Percentiles rank a stretch among this genome's conserved stretches.
Conservation (phyloP, 2,329 filamentous ascomycete species). For the Fusarium sp. region DNA sequence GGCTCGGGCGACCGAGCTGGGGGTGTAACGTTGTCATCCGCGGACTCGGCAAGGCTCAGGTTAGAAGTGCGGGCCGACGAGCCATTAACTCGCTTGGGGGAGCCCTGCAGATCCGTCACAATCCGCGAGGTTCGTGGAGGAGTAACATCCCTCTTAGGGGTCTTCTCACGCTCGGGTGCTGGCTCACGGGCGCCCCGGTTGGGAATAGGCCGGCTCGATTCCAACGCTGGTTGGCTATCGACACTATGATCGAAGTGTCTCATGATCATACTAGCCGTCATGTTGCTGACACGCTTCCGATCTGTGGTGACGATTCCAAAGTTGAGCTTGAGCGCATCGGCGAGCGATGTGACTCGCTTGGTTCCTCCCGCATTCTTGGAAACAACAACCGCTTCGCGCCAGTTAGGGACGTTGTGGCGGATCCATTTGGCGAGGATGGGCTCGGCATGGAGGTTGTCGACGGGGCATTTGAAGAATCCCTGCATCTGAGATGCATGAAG, state of each 20-base stretch:
- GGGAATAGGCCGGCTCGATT: slow-evolving; percentile 44
- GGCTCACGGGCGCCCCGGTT: slow-evolving; percentile 28
- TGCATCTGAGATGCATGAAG: slow-evolving; percentile 99
- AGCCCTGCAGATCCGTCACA: slow-evolving; percentile 55
- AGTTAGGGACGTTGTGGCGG: slow-evolving; percentile 82
- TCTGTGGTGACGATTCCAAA: slow-evolving; percentile 96
- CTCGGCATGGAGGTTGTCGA: slow-evolving; percentile 96
- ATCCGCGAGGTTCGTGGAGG: slow-evolving; percentile 44
- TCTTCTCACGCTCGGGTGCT: slow-evolving; percentile 38
- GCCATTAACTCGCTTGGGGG: slow-evolving; percentile 50
- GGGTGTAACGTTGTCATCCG: slow-evolving; percentile 32
- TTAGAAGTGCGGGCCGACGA: slow-evolving; percentile 26
- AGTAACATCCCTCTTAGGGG: slow-evolving; percentile 26
- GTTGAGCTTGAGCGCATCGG: slow-evolving; percentile 94
- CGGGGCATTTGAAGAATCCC: slow-evolving; percentile 96
- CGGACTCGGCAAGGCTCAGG: slow-evolving; percentile 15
- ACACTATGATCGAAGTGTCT: slow-evolving; percentile 67
- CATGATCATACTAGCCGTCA: slow-evolving; percentile 82
- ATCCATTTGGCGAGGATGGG: slow-evolving; percentile 97
- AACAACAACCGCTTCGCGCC: slow-evolving; percentile 92
- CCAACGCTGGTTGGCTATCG: slow-evolving; percentile 56
- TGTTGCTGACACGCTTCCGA: slow-evolving; percentile 70
- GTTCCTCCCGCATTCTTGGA: slow-evolving; percentile 98
- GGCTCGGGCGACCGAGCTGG: slow-evolving; percentile 42
- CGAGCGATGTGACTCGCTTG: slow-evolving; percentile 94